Evolutionary conservation across 768 basidiomycete species (phyloP).

Genomic region (Xerocomellus intermedius): DNA sequence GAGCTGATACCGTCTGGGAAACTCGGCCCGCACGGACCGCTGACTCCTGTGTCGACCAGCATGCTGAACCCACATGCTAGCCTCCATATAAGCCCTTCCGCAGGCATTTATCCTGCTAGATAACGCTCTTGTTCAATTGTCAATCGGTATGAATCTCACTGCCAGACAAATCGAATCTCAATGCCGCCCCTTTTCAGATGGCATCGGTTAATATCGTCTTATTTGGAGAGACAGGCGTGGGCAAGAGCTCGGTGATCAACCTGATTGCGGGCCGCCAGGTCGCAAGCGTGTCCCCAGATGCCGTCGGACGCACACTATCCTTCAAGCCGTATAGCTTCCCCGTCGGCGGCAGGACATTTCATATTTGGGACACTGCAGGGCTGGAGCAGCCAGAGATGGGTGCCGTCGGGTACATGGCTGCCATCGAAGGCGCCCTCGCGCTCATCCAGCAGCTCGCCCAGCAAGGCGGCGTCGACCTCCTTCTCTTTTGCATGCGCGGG

Average conservation of each 20-base stretch:
- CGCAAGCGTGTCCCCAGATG: slow-evolving; percentile 21
- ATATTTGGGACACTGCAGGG: slow-evolving; percentile 34
- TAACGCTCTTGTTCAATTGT: not conserved
- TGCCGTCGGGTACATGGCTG: slow-evolving; percentile 21
- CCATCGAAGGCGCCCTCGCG: slow-evolving; percentile 25
- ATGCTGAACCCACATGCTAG: no score
- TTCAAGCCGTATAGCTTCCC: slow-evolving; percentile 24
- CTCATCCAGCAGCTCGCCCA: slow-evolving; percentile 35
- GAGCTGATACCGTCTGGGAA: slow-evolving; percentile 4
- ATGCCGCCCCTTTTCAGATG: slow-evolving; percentile 4
- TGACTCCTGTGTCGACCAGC: not conserved
- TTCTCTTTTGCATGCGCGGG: slow-evolving; percentile 40
- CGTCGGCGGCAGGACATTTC: slow-evolving; percentile 13
- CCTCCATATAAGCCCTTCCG: not conserved
- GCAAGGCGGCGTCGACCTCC: slow-evolving; percentile 37
- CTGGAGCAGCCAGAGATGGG: slow-evolving; percentile 28
- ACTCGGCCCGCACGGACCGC: slow-evolving; percentile 13
- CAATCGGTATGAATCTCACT: slow-evolving; percentile 5
- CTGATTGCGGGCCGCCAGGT: slow-evolving; percentile 23
- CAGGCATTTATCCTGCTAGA: slow-evolving; percentile 1
- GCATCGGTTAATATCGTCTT: slow-evolving; percentile 36
- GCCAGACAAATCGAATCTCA: not conserved
- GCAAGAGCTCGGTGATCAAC: slow-evolving; percentile 34
- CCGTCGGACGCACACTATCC: slow-evolving; percentile 35
- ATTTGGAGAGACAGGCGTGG: slow-evolving; percentile 42